These are phyloP conservation scores for Globisporangium recalcitrans DNA, from an alignment of 352 stramenopile genomes.

Conservation along the genomic window DNA sequence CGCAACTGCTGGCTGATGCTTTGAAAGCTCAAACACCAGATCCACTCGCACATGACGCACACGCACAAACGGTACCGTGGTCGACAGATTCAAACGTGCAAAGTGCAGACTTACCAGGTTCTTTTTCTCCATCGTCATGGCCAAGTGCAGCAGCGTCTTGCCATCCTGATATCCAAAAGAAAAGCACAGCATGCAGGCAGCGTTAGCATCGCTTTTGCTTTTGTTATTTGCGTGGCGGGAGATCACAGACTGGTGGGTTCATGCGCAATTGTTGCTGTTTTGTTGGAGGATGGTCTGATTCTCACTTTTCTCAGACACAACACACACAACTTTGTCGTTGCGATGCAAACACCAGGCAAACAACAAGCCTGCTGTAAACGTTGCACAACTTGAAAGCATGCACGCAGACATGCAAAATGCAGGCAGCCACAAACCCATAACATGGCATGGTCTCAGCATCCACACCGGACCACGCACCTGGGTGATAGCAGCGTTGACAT, in stretches of 20 bases:
- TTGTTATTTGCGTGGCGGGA: background rate
- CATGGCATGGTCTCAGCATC: background rate
- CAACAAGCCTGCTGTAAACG: background rate
- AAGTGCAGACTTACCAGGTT: constrained; percentile 19
- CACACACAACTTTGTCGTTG: background rate
- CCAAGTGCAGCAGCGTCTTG: constrained; percentile 29
- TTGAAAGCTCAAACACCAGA: background rate
- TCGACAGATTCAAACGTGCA: background rate
- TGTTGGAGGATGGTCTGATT: background rate
- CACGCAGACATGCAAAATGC: background rate
- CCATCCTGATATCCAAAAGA: constrained; percentile 21
- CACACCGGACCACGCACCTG: background rate
- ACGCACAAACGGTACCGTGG: constrained; percentile 1
- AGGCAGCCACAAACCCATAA: background rate
- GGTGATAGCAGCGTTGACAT: constrained; percentile 3
- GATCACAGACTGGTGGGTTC: background rate
- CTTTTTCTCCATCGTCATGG: constrained; percentile 20
- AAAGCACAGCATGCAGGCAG: background rate
- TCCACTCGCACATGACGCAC: background rate
- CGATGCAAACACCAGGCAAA: background rate
- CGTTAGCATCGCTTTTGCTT: constrained; percentile 1
- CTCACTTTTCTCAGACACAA: background rate
- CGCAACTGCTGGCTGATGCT: background rate
- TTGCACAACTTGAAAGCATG: background rate
- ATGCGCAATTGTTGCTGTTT: background rate